Conservation (phyloP, 1,284 basidiomycete species). For the Cutaneotrichosporon sp. region DNA sequence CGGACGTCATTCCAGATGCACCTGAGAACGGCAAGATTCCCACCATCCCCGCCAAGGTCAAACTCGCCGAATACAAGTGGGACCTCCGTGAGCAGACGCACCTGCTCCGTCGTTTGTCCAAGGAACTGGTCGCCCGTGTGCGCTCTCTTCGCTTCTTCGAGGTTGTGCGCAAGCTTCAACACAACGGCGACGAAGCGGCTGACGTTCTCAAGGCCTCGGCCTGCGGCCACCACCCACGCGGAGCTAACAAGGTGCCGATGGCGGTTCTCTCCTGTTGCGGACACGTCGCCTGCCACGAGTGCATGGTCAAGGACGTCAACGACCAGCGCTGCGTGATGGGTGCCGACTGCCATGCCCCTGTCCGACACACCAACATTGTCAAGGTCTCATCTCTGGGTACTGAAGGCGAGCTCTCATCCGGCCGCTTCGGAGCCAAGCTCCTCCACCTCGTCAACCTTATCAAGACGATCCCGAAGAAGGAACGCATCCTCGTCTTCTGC, state of each 20-base stretch:
- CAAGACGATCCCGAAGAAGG: constrained; percentile 71
- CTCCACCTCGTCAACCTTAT: constrained; percentile 80
- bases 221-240: constrained; percentile 53
- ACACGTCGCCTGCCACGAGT: constrained; percentile 74
- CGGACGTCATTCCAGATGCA: constrained; percentile 29
- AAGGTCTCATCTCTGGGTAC: constrained; percentile 76
- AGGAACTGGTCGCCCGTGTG: constrained; percentile 82
- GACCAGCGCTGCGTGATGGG: constrained; percentile 78
- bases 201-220: constrained; percentile 33
- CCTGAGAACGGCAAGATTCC: constrained; percentile 48
- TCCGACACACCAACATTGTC: constrained; percentile 77
- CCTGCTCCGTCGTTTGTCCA: constrained; percentile 73
- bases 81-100: constrained; percentile 82
- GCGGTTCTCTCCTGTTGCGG: constrained; percentile 87
- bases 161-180: constrained; percentile 82
- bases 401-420: constrained; percentile 73
- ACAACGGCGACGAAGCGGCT: constrained; percentile 60
- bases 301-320: constrained; percentile 69
- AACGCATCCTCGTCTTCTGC: constrained; percentile 85
- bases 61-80: constrained; percentile 65
- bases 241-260: constrained; percentile 61
- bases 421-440: constrained; percentile 83
- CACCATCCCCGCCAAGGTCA: constrained; percentile 32
- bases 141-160: constrained; percentile 87
- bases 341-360: constrained; percentile 65